phyloP scores from a whole-genome alignment of 768 basidiomycete species.

The Pisolithus microcarpus region DNA sequence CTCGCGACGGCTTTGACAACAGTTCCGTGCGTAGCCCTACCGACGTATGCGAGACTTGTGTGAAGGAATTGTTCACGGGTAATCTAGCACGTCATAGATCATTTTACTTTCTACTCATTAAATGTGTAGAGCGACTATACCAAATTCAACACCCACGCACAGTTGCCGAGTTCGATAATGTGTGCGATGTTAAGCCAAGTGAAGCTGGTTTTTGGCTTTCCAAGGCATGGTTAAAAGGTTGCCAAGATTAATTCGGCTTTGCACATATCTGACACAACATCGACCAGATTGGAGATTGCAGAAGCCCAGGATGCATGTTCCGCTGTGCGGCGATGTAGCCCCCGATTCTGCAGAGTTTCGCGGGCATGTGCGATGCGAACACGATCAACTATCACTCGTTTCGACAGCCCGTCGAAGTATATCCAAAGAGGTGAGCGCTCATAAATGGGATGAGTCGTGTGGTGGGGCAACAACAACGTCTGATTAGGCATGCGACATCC shows the following conservation, averaged over 20 bases:
- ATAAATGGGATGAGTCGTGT: constrained; percentile 5
- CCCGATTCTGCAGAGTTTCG: constrained; percentile 55
- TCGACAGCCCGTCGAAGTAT: constrained; percentile 52
- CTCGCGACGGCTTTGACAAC: constrained; percentile 41
- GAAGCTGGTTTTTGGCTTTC: constrained; percentile 63
- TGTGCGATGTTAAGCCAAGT: constrained; percentile 38
- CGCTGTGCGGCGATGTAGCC: constrained; percentile 50
- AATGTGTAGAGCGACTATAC: constrained; percentile 58
- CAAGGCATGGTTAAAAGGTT: constrained; percentile 73
- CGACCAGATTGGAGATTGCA: constrained; percentile 61
- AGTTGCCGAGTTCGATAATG: constrained; percentile 53
- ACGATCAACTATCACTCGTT: constrained; percentile 54
- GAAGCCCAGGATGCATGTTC: constrained; percentile 72
- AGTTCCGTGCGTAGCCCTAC: constrained; percentile 39
- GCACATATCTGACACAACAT: constrained; percentile 4
- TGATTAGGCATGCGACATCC: constrained; percentile 47
- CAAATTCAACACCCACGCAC: constrained; percentile 56
- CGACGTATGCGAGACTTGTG: constrained; percentile 59
- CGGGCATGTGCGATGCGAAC: constrained; percentile 64
- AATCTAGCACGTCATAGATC: constrained; percentile 4
- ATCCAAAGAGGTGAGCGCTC: constrained; percentile 44
- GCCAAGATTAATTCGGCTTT: constrained; percentile 4
- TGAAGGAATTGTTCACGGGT: constrained; percentile 54
- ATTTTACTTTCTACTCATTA: not conserved
- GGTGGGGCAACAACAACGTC: constrained; percentile 4